A percentile compares a stretch with the other conserved stretches of the same genome.
Evolutionary conservation across 179 eudicot genomes (phyloP).

Genomic region (Silene noctiflora): DNA sequence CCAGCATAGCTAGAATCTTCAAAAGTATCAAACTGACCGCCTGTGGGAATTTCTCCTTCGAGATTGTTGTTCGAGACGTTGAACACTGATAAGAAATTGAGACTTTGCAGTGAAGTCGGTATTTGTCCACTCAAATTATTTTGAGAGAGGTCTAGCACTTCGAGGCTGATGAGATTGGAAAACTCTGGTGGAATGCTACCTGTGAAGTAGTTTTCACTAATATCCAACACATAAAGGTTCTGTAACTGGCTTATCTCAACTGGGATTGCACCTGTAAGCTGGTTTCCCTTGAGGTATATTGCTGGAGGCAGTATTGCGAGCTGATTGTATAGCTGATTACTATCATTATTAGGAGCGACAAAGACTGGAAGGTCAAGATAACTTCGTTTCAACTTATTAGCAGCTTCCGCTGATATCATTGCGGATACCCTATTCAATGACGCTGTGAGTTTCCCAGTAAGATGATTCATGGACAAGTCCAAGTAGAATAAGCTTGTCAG

Average conservation of each 20-base stretch:
- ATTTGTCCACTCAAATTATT: constrained; percentile 62
- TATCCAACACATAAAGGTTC: constrained; percentile 57
- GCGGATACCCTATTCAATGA: constrained; percentile 42
- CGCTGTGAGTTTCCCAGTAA: constrained; percentile 53
- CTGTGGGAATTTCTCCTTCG: constrained; percentile 72
- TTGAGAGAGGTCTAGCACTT: constrained; percentile 55
- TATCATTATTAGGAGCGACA: constrained; percentile 53
- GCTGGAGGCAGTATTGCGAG: constrained; percentile 69
- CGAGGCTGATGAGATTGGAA: constrained; percentile 60
- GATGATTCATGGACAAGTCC: constrained; percentile 57
- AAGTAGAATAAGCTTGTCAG: constrained; percentile 65
- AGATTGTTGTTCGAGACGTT: constrained; percentile 71
- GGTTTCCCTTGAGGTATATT: constrained; percentile 52
- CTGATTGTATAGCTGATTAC: constrained; percentile 57
- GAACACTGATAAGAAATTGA: constrained; percentile 60
- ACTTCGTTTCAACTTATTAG: constrained; percentile 35
- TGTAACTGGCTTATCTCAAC: constrained; percentile 51
- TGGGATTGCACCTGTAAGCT: constrained; percentile 57
- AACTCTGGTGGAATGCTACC: constrained; percentile 64
- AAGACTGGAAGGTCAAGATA: constrained; percentile 67
- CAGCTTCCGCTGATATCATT: constrained; percentile 36
- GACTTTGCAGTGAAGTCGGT: constrained; percentile 54
- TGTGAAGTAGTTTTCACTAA: constrained; percentile 55
- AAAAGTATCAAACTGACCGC: constrained; percentile 67
- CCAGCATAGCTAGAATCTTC: constrained; percentile 43